A percentile compares a stretch with the other conserved stretches of the same genome.
These are phyloP conservation scores for Scenedesmus sp. DNA, from an alignment of 163 green algal genomes.

Conservation along the genomic window DNA sequence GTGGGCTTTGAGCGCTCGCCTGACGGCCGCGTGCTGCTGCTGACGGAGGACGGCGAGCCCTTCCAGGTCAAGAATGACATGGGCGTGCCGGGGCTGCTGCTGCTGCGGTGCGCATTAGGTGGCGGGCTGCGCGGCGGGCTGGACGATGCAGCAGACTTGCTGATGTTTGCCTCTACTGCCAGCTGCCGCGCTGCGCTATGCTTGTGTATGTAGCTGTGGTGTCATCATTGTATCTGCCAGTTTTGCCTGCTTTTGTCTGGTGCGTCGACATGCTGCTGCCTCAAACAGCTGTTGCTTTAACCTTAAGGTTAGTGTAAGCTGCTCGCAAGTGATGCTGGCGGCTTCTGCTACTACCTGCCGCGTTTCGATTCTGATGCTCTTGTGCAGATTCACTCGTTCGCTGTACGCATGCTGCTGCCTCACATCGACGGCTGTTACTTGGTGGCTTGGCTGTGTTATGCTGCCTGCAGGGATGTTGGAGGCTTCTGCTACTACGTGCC, in stretches of 20 bases:
- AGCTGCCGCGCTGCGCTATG: no score
- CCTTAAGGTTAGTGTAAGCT: background rate
- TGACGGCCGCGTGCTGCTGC: conserved; percentile 47
- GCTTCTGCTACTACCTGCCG: conserved; percentile 53
- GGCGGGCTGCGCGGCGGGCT: background rate
- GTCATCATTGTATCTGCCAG: no score
- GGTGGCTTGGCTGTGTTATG: no score
- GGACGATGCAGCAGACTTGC: no score
- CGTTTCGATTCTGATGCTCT: background rate
- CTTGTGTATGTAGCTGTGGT: no score
- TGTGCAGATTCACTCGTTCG: conserved; percentile 37
- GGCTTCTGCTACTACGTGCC: no score
- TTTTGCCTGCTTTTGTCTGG: no score
- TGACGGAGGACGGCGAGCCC: conserved; percentile 36
- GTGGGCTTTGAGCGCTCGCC: conserved; percentile 44
- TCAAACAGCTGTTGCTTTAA: no score
- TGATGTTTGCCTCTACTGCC: background rate
- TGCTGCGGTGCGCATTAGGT: conserved; percentile 29
- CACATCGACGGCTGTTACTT: no score
- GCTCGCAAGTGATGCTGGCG: conserved; percentile 29
- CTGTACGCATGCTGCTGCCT: no score
- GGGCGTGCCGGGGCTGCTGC: conserved; percentile 42
- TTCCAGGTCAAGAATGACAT: conserved; percentile 54
- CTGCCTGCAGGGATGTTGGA: no score
- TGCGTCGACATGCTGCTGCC: no score